These are phyloP conservation scores for Gomphus bonarii DNA, from an alignment of 1,284 basidiomycete genomes.

Conservation along the genomic window DNA sequence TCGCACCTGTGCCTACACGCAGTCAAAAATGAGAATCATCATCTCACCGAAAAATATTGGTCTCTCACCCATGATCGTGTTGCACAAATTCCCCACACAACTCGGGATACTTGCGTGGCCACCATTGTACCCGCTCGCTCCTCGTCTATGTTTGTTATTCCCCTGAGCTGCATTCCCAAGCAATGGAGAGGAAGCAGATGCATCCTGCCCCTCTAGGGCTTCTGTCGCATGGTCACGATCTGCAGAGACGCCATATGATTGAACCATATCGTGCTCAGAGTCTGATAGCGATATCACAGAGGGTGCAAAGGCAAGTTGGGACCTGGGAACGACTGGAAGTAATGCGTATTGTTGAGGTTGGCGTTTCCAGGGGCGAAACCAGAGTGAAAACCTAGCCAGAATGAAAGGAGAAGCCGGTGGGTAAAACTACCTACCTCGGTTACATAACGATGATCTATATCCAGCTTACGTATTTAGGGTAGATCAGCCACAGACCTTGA, in stretches of 20 bases:
- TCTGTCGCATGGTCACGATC: conserved; percentile 11
- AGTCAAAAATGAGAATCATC: neutral
- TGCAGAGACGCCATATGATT: conserved; percentile 47
- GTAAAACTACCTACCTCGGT: neutral
- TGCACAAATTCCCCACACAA: conserved; percentile 67
- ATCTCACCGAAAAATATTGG: neutral
- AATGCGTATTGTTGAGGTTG: neutral
- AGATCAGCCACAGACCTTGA: too few species aligned
- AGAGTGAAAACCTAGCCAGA: conserved; percentile 8
- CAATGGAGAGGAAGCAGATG: conserved; percentile 40
- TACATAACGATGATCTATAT: too few species aligned
- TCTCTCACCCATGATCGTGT: conserved; percentile 69
- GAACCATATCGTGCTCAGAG: conserved; percentile 45
- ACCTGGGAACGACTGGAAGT: neutral
- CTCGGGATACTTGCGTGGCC: conserved; percentile 55
- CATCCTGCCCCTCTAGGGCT: conserved; percentile 21
- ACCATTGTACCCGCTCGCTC: conserved; percentile 24
- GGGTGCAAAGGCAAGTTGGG: neutral
- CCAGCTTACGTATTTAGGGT: too few species aligned
- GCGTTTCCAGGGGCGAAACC: neutral
- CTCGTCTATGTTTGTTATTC: conserved; percentile 24
- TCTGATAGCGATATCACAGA: conserved; percentile 3
- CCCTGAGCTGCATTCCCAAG: conserved; percentile 32
- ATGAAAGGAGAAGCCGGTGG: neutral
- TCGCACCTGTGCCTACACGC: conserved; percentile 1